These are phyloP conservation scores for Lodderomyces jiufengensis DNA, from an alignment of 1,139 yeast genomes.

Conservation along the genomic window DNA sequence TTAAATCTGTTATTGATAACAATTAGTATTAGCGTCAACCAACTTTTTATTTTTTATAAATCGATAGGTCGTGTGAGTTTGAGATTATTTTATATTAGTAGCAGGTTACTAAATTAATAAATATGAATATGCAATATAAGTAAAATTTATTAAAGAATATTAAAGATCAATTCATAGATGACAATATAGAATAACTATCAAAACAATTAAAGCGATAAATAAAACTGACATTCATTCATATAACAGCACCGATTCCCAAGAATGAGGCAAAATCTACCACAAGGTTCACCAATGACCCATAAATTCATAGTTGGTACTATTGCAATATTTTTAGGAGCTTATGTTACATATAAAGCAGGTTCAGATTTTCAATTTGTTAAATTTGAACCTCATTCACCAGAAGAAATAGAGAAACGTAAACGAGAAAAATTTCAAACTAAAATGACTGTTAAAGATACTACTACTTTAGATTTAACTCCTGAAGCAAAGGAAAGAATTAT, in stretches of 20 bases:
- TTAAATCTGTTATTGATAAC: too few relatives aligned
- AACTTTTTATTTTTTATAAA: conserved; percentile 1
- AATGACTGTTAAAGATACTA: conserved; percentile 32
- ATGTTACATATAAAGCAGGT: conserved; percentile 24
- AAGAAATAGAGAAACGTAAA: conserved; percentile 39
- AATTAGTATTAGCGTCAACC: too few relatives aligned
- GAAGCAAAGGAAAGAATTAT: conserved; percentile 39
- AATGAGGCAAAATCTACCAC: not conserved
- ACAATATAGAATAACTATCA: too few relatives aligned
- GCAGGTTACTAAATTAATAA: too few relatives aligned
- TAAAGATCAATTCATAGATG: too few relatives aligned
- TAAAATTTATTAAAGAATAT: too few relatives aligned
- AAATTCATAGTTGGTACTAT: conserved; percentile 36
- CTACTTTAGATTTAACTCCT: conserved; percentile 42
- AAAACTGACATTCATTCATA: too few relatives aligned
- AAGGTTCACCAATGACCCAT: conserved; percentile 33
- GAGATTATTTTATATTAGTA: too few relatives aligned
- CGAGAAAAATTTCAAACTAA: conserved; percentile 29
- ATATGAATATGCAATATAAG: too few relatives aligned
- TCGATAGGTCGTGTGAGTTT: too few relatives aligned
- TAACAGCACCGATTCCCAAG: too few relatives aligned
- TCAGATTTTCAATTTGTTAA: conserved; percentile 41
- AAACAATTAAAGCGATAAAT: too few relatives aligned
- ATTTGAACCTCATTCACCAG: conserved; percentile 37
- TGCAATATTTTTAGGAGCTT: conserved; percentile 20